A percentile compares a stretch with the other conserved stretches of the same genome.
These are phyloP conservation scores for Podila clonocystis DNA, from an alignment of 192 early-diverging fungal genomes.

Conservation along the genomic window DNA sequence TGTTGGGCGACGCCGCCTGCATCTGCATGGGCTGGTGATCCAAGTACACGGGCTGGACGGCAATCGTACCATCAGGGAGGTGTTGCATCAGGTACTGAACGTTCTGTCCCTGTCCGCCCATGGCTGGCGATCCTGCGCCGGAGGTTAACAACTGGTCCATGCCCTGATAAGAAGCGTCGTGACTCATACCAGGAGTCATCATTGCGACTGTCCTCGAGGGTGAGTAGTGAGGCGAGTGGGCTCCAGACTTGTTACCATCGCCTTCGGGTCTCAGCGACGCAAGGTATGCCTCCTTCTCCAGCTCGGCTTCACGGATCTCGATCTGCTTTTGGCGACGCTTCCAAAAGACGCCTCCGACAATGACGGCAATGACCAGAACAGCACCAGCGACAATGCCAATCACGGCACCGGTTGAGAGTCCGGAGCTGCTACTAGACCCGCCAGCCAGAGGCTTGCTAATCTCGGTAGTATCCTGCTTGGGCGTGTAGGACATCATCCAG, in stretches of 20 bases:
- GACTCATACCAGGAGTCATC: constrained; percentile 33
- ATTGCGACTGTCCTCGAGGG: background rate
- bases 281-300: constrained; percentile 20
- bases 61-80: constrained; percentile 43
- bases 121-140: constrained; percentile 6
- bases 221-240: constrained; percentile 1
- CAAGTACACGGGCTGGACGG: constrained; percentile 44
- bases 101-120: constrained; percentile 35
- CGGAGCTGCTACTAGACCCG: background rate
- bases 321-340: constrained; percentile 27
- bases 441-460: background rate
- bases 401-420: constrained; percentile 9
- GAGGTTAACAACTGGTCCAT: constrained; percentile 40
- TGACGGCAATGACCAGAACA: constrained; percentile 1
- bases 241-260: background rate
- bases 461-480: constrained; percentile 27
- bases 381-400: constrained; percentile 13
- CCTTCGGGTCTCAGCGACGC: constrained; percentile 16
- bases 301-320: constrained; percentile 19
- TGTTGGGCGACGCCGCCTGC: constrained; percentile 19
- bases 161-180: constrained; percentile 12
- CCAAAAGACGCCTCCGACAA: constrained; percentile 7
- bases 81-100: constrained; percentile 51
- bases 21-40: constrained; percentile 33
- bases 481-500: constrained; percentile 28